Conservation (phyloP, 495 filamentous ascomycete genomes). For the Aspergillus coremiiformis region DNA sequence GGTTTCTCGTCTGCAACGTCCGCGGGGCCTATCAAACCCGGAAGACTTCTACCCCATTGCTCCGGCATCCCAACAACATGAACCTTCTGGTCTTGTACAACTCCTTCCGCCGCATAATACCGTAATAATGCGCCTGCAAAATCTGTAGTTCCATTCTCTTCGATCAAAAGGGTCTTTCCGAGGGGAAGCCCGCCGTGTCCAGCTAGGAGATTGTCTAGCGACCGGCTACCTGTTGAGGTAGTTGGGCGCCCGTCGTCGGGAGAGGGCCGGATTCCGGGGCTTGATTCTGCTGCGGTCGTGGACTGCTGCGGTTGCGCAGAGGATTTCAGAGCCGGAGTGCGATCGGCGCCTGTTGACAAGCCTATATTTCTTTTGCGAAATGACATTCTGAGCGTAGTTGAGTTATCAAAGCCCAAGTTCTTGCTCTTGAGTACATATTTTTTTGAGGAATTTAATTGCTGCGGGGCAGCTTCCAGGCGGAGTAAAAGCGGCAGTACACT, state of each 20-base stretch:
- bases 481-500: constrained; percentile 24
- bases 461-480: constrained; percentile 18
- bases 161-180: constrained; percentile 73
- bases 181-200: constrained; percentile 84
- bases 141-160: constrained; percentile 91
- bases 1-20: constrained; percentile 39
- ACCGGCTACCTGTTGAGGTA: constrained; percentile 82
- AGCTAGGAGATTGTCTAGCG: constrained; percentile 76
- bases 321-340: constrained; percentile 22
- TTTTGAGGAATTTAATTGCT: constrained; percentile 16
- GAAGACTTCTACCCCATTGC: constrained; percentile 74
- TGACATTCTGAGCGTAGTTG: constrained; percentile 50
- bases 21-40: constrained; percentile 54
- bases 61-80: constrained; percentile 76
- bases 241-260: constrained; percentile 81
- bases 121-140: constrained; percentile 77
- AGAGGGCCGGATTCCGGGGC: constrained; percentile 74
- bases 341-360: constrained; percentile 42
- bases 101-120: constrained; percentile 89
- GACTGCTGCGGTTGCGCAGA: constrained; percentile 24
- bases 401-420: background rate
- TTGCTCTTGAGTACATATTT: background rate
- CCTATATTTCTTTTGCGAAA: constrained; percentile 85
- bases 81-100: constrained; percentile 83
- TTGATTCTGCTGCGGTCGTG: constrained; percentile 30